phyloP scores from a whole-genome alignment of 371 early-diverging fungal genomes.

The Mucor velutinosus region DNA sequence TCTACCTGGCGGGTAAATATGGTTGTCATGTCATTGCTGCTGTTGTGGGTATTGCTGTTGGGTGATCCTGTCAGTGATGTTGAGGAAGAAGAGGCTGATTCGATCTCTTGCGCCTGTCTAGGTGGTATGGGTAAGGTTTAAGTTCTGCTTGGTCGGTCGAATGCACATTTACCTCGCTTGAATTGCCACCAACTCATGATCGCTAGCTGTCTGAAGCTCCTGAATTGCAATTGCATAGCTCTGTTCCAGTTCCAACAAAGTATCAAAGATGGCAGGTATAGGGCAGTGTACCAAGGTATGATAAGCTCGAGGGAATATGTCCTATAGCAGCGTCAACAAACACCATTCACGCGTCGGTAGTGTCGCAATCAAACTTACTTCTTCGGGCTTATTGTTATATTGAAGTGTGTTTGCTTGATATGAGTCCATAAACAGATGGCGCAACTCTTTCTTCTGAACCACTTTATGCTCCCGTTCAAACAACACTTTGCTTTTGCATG shows the following conservation, averaged over 20 bases:
- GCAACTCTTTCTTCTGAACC: slow-evolving; percentile 2
- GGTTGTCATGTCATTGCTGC: slow-evolving; percentile 36
- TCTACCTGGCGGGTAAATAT: slow-evolving; percentile 61
- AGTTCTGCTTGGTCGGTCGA: not conserved
- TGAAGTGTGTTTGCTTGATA: slow-evolving; percentile 31
- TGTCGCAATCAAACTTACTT: slow-evolving; percentile 26
- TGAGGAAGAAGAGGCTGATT: slow-evolving; percentile 14
- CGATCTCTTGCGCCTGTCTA: slow-evolving; percentile 46
- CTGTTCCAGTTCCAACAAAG: slow-evolving; percentile 68
- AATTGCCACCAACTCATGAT: slow-evolving; percentile 47
- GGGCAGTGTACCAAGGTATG: slow-evolving; percentile 70
- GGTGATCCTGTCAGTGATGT: not conserved
- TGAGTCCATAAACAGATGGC: slow-evolving; percentile 16
- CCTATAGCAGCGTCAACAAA: slow-evolving; percentile 29
- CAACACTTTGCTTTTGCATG: slow-evolving; percentile 13
- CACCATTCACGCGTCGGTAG: not conserved
- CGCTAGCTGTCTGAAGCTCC: slow-evolving; percentile 43
- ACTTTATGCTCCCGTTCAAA: not conserved
- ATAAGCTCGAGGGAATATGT: slow-evolving; percentile 73
- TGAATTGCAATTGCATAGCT: slow-evolving; percentile 65
- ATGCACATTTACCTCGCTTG: slow-evolving; percentile 32
- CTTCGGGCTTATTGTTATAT: slow-evolving; percentile 54
- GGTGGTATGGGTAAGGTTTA: too few relatives aligned
- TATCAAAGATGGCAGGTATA: slow-evolving; percentile 64
- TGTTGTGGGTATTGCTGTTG: not conserved